A percentile compares a stretch with the other conserved stretches of the same genome.
Evolutionary conservation across 2,329 filamentous ascomycete genomes (phyloP).

Genomic region (Endothia cerciana): DNA sequence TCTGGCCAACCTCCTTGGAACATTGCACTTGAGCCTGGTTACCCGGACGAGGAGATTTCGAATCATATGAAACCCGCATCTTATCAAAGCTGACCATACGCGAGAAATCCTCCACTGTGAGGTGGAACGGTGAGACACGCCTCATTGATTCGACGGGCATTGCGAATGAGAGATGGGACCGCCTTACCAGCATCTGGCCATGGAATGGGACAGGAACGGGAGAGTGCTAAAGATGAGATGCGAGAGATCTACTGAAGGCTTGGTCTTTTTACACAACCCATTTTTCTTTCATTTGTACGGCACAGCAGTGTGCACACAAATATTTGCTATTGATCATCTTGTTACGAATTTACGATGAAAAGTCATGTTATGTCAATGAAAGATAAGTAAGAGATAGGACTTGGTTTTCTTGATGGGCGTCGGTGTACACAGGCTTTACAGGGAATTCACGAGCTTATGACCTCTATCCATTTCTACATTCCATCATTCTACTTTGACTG

Average conservation of each 20-base stretch:
- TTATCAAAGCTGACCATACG: too few relatives aligned
- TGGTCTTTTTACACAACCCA: not conserved
- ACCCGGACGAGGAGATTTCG: too few relatives aligned
- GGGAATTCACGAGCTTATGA: constrained; percentile 10
- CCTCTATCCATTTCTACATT: not conserved
- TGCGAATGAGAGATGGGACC: not conserved
- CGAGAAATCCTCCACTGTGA: not conserved
- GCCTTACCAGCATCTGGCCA: not conserved
- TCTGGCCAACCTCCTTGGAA: not conserved
- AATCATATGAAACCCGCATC: too few relatives aligned
- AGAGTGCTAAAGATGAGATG: not conserved
- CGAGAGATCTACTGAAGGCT: not conserved
- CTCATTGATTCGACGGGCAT: not conserved
- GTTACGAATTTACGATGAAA: constrained; percentile 14
- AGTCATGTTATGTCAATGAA: constrained; percentile 1
- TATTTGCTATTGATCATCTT: not conserved
- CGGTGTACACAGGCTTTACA: not conserved
- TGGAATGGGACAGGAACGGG: not conserved
- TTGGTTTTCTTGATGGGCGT: constrained; percentile 7
- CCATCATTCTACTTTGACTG: not conserved
- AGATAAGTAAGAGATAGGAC: constrained; percentile 7
- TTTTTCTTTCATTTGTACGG: not conserved
- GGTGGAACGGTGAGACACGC: not conserved
- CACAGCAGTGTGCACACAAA: not conserved
- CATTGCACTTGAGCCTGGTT: not conserved